Base-by-base conservation (phyloP, 345 rosid species). In the Dimocarpus longan region DNA sequence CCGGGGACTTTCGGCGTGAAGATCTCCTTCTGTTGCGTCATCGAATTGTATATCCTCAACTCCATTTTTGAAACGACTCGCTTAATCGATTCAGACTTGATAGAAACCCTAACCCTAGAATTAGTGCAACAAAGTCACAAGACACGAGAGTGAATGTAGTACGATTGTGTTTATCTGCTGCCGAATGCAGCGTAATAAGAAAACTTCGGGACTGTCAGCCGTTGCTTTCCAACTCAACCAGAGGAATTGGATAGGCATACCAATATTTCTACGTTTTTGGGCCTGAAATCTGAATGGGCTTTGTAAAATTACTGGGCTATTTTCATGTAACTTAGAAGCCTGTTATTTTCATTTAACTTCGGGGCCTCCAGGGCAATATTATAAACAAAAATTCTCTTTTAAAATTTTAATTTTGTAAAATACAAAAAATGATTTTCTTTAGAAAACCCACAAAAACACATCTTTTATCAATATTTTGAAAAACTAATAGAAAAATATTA, bases 1-100 rank as follows among this genome's bases (percentile, higher is more conserved):
- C 94, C 94, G 0, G 88, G 90, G 63, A 5, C 88, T 44, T 73
- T 71, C 5, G 97, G 89, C 74, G 59, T 78, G 78, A 95, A 83
- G 0, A 82, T 80, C 85, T 92, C 97, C 70, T 91, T 87, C 78
- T 81, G 86, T 10, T 89, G 90, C 10, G 90, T 89, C 95, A 95
- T 79, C 22, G 98, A 82, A 67, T 90, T 94, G 90, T 92, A 90
- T 0, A 95, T 71, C 80, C 79, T 84, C 71, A 92, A 74, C 37
- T 88, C 66, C 73, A 52, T 22, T 16, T 22, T 76, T 18, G 48
- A 8, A 32, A 12, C 64, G 32, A 8, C 62, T 1, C 28, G n/a
- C 8, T 60, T 10, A 11, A 54, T 54, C 19, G n/a, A 8, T 18
- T 5, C 19, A 54, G 59, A 54, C n/a, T 16, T 54, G 21, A 5